phyloP scores from a whole-genome alignment of 805 yeast species.

The Zygosaccharomyces siamensis region DNA sequence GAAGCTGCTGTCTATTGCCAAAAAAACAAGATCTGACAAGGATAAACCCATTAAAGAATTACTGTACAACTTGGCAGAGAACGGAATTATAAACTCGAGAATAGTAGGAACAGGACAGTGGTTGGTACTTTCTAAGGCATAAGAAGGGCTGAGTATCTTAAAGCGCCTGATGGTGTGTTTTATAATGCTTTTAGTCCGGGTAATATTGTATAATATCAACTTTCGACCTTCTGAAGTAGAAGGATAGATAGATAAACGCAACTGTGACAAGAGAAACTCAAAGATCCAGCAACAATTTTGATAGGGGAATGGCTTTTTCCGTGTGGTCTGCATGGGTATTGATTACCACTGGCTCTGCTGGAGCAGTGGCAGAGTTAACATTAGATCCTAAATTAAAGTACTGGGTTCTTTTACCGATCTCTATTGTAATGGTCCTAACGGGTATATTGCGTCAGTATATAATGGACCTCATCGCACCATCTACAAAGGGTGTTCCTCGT shows the following conservation, averaged over 20 bases:
- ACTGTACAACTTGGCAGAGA: slow-evolving; percentile 16
- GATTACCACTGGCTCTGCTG: slow-evolving; percentile 19
- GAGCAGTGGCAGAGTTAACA: slow-evolving; percentile 47
- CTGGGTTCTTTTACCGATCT: slow-evolving; percentile 90
- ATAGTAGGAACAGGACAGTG: slow-evolving; percentile 13
- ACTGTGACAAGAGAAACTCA: neutral
- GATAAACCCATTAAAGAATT: slow-evolving; percentile 13
- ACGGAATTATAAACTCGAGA: slow-evolving; percentile 15
- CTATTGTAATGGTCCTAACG: slow-evolving; percentile 82
- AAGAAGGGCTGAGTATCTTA: neutral
- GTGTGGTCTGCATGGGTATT: slow-evolving; percentile 28
- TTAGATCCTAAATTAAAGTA: slow-evolving; percentile 77
- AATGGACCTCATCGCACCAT: slow-evolving; percentile 55
- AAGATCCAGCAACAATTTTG: slow-evolving; percentile 55
- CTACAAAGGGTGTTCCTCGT: slow-evolving; percentile 49
- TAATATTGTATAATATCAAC: slow-evolving; percentile 59
- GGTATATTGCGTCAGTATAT: slow-evolving; percentile 73
- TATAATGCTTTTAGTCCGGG: slow-evolving; percentile 37
- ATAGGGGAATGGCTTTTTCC: slow-evolving; percentile 67
- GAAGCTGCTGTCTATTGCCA: slow-evolving; percentile 26
- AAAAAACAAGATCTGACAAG: slow-evolving; percentile 6
- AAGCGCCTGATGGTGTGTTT: no score
- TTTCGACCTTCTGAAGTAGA: neutral
- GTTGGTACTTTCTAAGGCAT: slow-evolving; percentile 16
- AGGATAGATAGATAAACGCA: neutral